phyloP scores from a whole-genome alignment of 768 basidiomycete species.

The Tulasnella sp. region DNA sequence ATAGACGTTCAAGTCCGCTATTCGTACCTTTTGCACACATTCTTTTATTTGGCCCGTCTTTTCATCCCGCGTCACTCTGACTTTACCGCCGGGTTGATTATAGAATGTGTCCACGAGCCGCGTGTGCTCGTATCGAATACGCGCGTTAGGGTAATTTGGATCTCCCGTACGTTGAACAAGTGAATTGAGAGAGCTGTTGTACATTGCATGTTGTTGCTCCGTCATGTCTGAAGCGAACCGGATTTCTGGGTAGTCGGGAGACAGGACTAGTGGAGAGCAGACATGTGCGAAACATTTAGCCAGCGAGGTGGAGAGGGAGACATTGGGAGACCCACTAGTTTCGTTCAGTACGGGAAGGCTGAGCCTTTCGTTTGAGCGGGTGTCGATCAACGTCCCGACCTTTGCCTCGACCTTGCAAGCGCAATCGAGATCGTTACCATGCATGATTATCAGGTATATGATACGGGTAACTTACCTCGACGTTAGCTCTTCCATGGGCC shows the following conservation, averaged over 20 bases:
- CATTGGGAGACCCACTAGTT: conserved; percentile 58
- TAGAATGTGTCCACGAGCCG: conserved; percentile 80
- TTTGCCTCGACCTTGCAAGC: conserved; percentile 69
- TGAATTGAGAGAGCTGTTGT: conserved; percentile 81
- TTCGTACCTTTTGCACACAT: conserved; percentile 71
- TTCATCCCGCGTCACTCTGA: conserved; percentile 81
- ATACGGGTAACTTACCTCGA: conserved; percentile 52
- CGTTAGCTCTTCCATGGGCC: conserved; percentile 49
- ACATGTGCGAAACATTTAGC: neutral
- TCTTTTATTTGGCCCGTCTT: conserved; percentile 64
- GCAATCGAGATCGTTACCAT: neutral
- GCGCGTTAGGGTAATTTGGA: conserved; percentile 50
- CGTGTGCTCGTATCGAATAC: conserved; percentile 69
- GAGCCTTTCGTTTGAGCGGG: conserved; percentile 53
- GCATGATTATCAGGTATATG: neutral
- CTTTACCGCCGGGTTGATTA: conserved; percentile 50
- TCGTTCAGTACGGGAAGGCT: conserved; percentile 62
- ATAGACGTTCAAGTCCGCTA: conserved; percentile 85
- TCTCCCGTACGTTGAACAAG: conserved; percentile 58
- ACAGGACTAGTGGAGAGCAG: conserved; percentile 55
- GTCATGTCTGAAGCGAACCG: conserved; percentile 95
- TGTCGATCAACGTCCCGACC: conserved; percentile 70
- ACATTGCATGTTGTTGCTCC: conserved; percentile 73
- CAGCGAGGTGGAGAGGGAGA: neutral
- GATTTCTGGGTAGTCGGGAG: conserved; percentile 56